A percentile compares a stretch with the other conserved stretches of the same genome.
These are phyloP conservation scores for Rhododendron ovatum DNA, from an alignment of 148 eudicot genomes.

Conservation along the genomic window DNA sequence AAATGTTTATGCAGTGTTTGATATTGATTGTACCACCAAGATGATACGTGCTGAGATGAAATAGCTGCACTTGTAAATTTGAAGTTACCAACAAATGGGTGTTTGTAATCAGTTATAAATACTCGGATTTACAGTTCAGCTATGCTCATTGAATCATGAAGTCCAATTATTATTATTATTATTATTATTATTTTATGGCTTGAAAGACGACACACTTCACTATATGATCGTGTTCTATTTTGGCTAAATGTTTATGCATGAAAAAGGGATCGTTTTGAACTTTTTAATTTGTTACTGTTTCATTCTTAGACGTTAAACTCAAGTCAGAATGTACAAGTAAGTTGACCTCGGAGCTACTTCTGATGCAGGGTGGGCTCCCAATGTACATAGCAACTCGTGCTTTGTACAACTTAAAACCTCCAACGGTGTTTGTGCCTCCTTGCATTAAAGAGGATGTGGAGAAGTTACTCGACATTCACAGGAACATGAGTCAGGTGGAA, in stretches of 20 bases:
- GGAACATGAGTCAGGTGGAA: conserved; percentile 81
- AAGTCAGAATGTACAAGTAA: background rate
- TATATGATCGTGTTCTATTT: background rate
- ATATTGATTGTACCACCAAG: background rate
- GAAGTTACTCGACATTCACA: conserved; percentile 75
- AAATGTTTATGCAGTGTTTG: background rate
- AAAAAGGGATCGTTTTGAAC: background rate
- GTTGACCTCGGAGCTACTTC: conserved; percentile 7
- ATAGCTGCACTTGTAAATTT: background rate
- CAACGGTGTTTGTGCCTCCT: conserved; percentile 88
- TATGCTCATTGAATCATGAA: background rate
- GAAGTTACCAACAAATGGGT: background rate
- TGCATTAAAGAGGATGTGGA: conserved; percentile 85
- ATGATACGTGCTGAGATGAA: background rate
- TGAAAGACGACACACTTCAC: background rate
- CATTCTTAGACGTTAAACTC: background rate
- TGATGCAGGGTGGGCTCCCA: conserved; percentile 87
- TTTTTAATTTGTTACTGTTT: background rate
- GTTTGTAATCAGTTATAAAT: background rate
- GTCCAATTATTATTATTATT: background rate
- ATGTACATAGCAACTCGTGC: conserved; percentile 96
- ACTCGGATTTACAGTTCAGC: background rate
- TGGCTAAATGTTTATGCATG: background rate
- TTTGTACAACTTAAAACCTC: conserved; percentile 81
- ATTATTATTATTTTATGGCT: background rate